Evolutionary conservation across 768 basidiomycete genomes (phyloP), one percentile per base, ranked within the genome.

Genomic region (Mycena sanguinolenta): DNA sequence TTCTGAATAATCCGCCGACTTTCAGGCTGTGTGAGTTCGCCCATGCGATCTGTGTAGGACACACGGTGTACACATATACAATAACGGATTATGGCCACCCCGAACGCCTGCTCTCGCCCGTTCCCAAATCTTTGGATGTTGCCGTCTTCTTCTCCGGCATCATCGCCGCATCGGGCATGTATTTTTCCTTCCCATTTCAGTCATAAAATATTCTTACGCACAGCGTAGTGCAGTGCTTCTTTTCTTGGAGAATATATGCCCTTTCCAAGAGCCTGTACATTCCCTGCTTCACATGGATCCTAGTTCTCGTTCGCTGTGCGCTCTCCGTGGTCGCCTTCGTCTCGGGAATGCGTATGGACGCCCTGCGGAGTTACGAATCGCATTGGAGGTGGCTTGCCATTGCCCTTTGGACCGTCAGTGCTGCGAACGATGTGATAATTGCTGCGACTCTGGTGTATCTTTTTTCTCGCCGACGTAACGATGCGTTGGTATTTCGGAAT

Each of bases 361-460:
- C 19, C 3, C 3, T 60, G 17, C n/a, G 27, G 7, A 60, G 58
- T 9, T 60, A 44, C 44, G 39, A 38, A 19, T 17, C 42, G 30
- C 42, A 46, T n/a, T 60, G 58, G 58, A 42, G 58, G 28, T 60
- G 58, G 58, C 10, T 44, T 19, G 58, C 58, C 27, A 27, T 60
- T 19, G 4, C 21, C 39, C 27, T 46, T 14, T 60, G 58, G 58
- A 32, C 27, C 25, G 17, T 46, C 19, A 46, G 58, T 17, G 27
- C 42, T 21, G 39, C 42, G 42, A 60, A 44, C 30, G 58, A 60
- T 25, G 19, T 60, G 42, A 21, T 28, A 25, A 60, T 60, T 32
- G 44, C 58, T 12, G 42, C 19, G 58, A 60, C 58, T 4, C 30
- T 60, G 42, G 58, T 44, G 30, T 60, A 4, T 28, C 21, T 60